A percentile compares a stretch with the other conserved stretches of the same genome.
phyloP scores from a whole-genome alignment of 306 rosid genomes.

The Cucurbita pepo region DNA sequence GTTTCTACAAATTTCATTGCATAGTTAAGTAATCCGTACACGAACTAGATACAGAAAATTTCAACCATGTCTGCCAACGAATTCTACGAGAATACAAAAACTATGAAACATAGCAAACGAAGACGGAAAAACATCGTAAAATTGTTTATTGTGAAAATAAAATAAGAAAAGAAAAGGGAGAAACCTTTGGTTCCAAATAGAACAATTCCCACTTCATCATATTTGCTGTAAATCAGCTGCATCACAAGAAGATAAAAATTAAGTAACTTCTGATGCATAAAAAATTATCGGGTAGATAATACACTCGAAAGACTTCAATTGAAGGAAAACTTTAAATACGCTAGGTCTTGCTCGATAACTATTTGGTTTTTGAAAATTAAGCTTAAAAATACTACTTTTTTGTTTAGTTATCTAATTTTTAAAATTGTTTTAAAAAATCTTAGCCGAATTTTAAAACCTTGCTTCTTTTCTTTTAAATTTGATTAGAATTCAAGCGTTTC shows the following conservation, averaged over 20 bases:
- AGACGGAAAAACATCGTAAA: background rate
- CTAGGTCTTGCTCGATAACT: background rate
- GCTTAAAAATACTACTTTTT: background rate
- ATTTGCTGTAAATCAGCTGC: background rate
- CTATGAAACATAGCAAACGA: background rate
- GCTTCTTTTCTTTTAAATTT: too few species aligned
- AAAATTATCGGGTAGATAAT: background rate
- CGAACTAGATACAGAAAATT: background rate
- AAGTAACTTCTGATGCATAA: background rate
- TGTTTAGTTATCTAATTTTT: background rate
- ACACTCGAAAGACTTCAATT: too few species aligned
- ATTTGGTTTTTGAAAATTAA: background rate
- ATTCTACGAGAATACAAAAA: background rate
- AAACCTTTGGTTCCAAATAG: background rate
- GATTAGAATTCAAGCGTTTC: too few species aligned
- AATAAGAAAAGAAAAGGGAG: background rate
- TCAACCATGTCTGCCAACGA: background rate
- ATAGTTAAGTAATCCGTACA: background rate
- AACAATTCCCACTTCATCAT: background rate
- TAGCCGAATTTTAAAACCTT: background rate
- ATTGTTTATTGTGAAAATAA: background rate
- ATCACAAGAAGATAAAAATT: background rate
- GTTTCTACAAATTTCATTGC: constrained; percentile 39
- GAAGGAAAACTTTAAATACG: too few species aligned
- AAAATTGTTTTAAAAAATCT: background rate